Evolutionary conservation across 331 rosid genomes (phyloP).

Genomic region (Pyracantha coccinea): DNA sequence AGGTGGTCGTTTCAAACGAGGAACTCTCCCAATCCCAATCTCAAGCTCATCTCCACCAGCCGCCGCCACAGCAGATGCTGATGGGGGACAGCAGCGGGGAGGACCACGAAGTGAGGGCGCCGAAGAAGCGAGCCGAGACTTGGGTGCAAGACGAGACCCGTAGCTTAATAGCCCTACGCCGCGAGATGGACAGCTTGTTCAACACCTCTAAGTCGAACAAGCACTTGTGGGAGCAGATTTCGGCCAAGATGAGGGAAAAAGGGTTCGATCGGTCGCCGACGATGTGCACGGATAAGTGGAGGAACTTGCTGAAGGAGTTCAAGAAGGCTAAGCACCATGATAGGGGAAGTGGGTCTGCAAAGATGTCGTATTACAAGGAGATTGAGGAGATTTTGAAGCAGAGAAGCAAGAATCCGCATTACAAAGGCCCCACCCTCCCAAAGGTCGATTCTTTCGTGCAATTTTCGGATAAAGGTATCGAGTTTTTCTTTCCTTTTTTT

Average conservation of each 20-base stretch:
- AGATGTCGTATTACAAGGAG: constrained; percentile 87
- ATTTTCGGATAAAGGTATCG: constrained; percentile 71
- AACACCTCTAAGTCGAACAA: constrained; percentile 88
- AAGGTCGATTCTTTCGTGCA: constrained; percentile 84
- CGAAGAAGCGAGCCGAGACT: constrained; percentile 93
- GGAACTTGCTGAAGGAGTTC: constrained; percentile 85
- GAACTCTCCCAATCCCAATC: constrained; percentile 13
- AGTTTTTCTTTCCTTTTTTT: not conserved
- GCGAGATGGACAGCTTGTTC: constrained; percentile 70
- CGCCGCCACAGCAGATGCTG: constrained; percentile 26
- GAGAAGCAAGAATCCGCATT: constrained; percentile 49
- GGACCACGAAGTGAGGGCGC: constrained; percentile 80
- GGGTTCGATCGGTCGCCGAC: constrained; percentile 92
- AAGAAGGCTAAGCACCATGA: constrained; percentile 85
- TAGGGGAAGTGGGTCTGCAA: constrained; percentile 66
- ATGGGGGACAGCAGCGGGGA: constrained; percentile 81
- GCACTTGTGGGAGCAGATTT: constrained; percentile 92
- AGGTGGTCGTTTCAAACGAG: constrained; percentile 42
- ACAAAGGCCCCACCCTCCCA: constrained; percentile 48
- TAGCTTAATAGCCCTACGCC: constrained; percentile 53
- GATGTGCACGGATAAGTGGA: constrained; percentile 98
- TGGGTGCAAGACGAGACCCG: constrained; percentile 98
- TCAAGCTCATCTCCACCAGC: constrained; percentile 10
- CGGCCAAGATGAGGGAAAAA: constrained; percentile 73
- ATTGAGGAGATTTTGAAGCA: constrained; percentile 79